phyloP scores from a whole-genome alignment of 2,329 filamentous ascomycete species.

The Elsinoe arachidis region DNA sequence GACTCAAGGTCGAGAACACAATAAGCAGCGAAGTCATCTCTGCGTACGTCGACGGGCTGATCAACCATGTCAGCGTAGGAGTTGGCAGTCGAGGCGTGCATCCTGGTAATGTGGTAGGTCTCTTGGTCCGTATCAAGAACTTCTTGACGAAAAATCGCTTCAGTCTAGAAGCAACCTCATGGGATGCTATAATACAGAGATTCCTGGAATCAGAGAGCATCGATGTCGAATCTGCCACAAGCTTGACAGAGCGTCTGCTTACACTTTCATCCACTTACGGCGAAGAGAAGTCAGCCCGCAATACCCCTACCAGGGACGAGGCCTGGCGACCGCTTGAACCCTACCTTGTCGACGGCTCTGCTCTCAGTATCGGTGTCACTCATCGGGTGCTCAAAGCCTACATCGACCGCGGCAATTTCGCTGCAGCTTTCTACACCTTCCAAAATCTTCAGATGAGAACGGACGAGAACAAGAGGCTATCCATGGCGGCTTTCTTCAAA shows the following conservation, averaged over 20 bases:
- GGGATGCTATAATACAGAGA: conserved; percentile 42
- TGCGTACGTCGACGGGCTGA: conserved; percentile 45
- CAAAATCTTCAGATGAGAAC: conserved; percentile 32
- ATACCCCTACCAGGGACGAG: conserved; percentile 21
- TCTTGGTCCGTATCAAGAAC: conserved; percentile 29
- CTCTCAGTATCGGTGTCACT: conserved; percentile 34
- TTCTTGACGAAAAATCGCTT: conserved; percentile 32
- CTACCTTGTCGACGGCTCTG: conserved; percentile 39
- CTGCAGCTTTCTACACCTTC: conserved; percentile 32
- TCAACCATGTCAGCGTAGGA: conserved; percentile 37
- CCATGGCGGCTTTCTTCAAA: conserved; percentile 35
- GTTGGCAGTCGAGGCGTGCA: conserved; percentile 33
- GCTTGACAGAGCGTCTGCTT: conserved; percentile 24
- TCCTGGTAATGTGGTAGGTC: conserved; percentile 27
- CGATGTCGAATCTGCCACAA: conserved; percentile 37
- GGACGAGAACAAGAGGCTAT: conserved; percentile 36
- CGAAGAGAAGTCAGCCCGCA: conserved; percentile 30
- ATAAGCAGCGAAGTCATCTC: conserved; percentile 52
- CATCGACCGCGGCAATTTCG: conserved; percentile 31
- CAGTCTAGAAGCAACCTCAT: conserved; percentile 34
- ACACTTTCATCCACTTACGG: conserved; percentile 35
- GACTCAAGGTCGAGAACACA: conserved; percentile 32
- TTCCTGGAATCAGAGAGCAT: conserved; percentile 43
- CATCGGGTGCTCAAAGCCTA: conserved; percentile 35
- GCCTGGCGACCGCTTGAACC: conserved; percentile 21